Evolutionary conservation across 257 asterid species (phyloP), one percentile per base, ranked within the genome.

Genomic region (Galeopsis tetrahit): DNA sequence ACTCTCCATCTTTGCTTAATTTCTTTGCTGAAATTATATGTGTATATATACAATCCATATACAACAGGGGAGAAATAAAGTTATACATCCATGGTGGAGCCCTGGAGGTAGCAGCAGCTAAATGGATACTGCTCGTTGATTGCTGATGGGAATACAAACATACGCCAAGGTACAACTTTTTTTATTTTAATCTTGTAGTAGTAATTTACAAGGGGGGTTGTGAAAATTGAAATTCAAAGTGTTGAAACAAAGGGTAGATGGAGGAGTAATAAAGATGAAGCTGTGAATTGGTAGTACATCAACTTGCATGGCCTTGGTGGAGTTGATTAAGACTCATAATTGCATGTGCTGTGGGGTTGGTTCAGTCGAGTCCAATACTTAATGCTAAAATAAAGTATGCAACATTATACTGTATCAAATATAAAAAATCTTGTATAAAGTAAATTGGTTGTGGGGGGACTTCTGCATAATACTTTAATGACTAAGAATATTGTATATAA

Each of bases 1-100:
- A 8, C 6, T 36, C 74, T 51, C 81, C 87, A 79, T 82, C 39
- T 71, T 33, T 13, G 9, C 28, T 33, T 21, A 21, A 21, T 21
- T 53, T 42, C n/a, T 28, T 64, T 13, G 43, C 10, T 52, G 36
- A 31, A 28, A 31, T 52, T 17, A 11, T 62, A 49, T 51, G 33
- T 15, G 34, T 55, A 13, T 21, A 53, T 32, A 58, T 33, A 58
- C 2, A 46, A 9, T 46, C 28, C 28, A 21, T 21, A 21, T 21
- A 21, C 28, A 21, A 21, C 28, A 14, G 31, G 1, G 56, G 28
- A n/a, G 56, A n/a, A n/a, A 49, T 2, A 5, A 9, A 4, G 28
- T 49, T 49, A n/a, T 49, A 3, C 28, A 49, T 49, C 56, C 56
- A 49, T 49, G 55, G 55, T 14, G 28, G 28, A 21, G 28, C 28